Evolutionary conservation across 2,329 filamentous ascomycete species (phyloP).

Genomic region (Verruconis gallopava): DNA sequence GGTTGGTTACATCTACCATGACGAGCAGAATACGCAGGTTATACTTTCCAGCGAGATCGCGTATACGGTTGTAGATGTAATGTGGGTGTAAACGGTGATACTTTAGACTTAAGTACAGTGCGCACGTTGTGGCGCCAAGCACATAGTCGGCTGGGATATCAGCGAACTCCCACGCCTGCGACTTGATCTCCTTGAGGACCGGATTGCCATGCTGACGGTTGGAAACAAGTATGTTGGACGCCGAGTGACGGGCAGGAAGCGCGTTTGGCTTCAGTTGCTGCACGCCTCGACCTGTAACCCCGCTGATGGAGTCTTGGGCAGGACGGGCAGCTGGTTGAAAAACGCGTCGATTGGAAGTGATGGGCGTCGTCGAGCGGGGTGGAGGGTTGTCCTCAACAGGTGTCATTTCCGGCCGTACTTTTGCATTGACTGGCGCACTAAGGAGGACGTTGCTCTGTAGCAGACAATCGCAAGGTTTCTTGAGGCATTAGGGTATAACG

Average conservation of each 20-base stretch:
- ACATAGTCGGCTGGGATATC: constrained; percentile 95
- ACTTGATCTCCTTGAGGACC: constrained; percentile 68
- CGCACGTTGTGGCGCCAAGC: constrained; percentile 75
- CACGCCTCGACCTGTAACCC: constrained; percentile 26
- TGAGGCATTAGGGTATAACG: too few species aligned
- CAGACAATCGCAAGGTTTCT: too few species aligned
- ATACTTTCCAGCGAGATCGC: constrained; percentile 72
- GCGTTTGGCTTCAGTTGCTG: constrained; percentile 83
- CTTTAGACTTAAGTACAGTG: constrained; percentile 85
- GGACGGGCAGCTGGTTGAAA: constrained; percentile 3
- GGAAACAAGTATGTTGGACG: constrained; percentile 77
- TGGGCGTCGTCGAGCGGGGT: not conserved
- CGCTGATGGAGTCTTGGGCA: not conserved
- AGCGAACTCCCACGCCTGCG: constrained; percentile 88
- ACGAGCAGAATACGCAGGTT: constrained; percentile 73
- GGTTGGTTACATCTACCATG: constrained; percentile 91
- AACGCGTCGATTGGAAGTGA: constrained; percentile 4
- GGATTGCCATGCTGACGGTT: constrained; percentile 92
- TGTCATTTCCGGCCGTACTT: too few species aligned
- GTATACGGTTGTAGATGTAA: constrained; percentile 92
- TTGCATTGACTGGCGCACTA: not conserved
- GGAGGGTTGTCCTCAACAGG: too few species aligned
- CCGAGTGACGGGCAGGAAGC: constrained; percentile 52
- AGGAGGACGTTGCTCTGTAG: too few species aligned
- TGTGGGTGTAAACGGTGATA: constrained; percentile 96